Base-by-base conservation (phyloP, 2,329 filamentous ascomycete genomes). In the Dissoconium aciculare region DNA sequence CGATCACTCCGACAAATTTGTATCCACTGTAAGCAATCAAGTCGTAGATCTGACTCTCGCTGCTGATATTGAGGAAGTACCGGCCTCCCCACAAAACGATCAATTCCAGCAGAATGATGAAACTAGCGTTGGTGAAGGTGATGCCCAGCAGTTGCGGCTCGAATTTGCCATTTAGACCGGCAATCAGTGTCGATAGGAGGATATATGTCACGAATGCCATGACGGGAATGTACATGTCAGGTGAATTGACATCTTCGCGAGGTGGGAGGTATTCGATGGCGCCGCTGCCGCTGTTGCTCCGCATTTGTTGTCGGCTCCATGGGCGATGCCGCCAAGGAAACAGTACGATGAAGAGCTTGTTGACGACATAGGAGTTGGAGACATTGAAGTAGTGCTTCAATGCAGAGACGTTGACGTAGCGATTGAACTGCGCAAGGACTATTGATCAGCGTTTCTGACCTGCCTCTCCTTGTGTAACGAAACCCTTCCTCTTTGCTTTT, bases 311-410 rank as follows among this genome's bases (percentile, higher is more conserved):
- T 43, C 91, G 78, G 37, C 83, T 91, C 89, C 89, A 98, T 4
- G 87, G 87, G 62, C 85, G 85, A 59, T 98, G 91, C 46, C 87
- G 71, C 87, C 89, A 98, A 32, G 89, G 89, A 58, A 95, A 93
- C 38, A 98, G 74, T 36, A 98, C 87, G 36, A 98, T 72, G 52
- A 78, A 74, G 36, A 98, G 69, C 60, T 98, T 98, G 60, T 78
- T 83, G 52, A 91, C 67, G 52, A 98, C 89, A 59, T 98, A 98
- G 36, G 73, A 80, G 66, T 98, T 98, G 44, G 85, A 91, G 41
- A 98, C 89, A 60, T 95, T 94, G 65, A 98, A 98, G 68, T 95
- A 98, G 61, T 94, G 89, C 59, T 98, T 98, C 26, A 98, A 69
- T 11, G 83, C 82, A 10, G 79, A 78, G 46, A 95, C 79, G 51